These are phyloP conservation scores for Ophiocordyceps camponoti-saundersi DNA, from an alignment of 2,329 filamentous ascomycete species.

Conservation along the genomic window DNA sequence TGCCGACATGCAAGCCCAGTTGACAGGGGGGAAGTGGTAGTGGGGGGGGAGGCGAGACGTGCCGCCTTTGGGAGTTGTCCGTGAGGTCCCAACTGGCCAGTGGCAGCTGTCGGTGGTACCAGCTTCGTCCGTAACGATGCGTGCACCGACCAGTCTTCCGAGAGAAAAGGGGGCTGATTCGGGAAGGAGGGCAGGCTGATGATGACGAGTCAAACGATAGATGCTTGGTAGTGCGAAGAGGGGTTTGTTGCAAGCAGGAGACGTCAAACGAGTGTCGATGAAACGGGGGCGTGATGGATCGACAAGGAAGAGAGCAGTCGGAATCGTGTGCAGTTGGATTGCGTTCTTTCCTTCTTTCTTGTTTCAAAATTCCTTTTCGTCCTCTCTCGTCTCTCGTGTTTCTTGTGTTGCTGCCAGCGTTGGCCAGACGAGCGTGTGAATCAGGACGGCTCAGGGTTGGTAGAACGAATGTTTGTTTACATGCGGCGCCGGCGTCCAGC, in stretches of 20 bases:
- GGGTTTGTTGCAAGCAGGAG: background rate
- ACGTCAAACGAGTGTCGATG: background rate
- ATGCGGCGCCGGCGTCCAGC: constrained; percentile 1
- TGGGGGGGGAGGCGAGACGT: background rate
- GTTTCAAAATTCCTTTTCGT: background rate
- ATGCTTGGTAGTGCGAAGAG: background rate
- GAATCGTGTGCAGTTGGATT: background rate
- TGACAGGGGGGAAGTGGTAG: background rate
- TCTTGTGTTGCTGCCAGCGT: background rate
- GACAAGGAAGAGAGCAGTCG: background rate
- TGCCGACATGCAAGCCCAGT: background rate
- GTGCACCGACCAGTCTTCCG: background rate
- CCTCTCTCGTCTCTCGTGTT: background rate
- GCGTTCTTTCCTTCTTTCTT: background rate
- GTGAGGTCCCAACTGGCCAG: background rate
- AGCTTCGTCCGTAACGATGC: background rate
- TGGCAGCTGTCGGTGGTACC: background rate
- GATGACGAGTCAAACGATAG: background rate
- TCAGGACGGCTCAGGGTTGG: constrained; percentile 2
- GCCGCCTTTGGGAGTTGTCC: background rate
- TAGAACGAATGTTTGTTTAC: constrained; percentile 1
- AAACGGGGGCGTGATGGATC: background rate
- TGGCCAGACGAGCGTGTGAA: constrained; percentile 1
- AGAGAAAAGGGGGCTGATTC: background rate
- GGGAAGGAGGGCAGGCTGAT: background rate